Evolutionary conservation across 1,284 basidiomycete species (phyloP), one percentile per base, ranked within the genome.

Genomic region (Mycena citricolor): DNA sequence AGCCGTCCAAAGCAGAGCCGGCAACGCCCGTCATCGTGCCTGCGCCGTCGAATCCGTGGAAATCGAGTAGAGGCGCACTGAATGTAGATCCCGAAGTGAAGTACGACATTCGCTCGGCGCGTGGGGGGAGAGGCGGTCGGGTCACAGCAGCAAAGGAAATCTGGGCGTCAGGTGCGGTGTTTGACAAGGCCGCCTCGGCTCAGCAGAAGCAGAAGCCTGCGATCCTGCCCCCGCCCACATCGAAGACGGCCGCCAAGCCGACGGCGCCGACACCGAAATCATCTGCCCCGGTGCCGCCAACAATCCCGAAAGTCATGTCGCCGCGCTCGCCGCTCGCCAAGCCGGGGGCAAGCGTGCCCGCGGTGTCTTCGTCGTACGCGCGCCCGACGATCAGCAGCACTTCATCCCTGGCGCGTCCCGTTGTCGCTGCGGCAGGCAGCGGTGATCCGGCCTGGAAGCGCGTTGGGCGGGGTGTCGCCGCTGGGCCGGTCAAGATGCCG

Each of bases 81-180:
- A 22, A 44, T 47, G 29, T 59, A 5, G 74, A 77, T 53, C 64
- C 74, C 0, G 77, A 78, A 43, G 69, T 69, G 19, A 83, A 81
- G 52, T 89, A 90, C 59, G 81, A 90, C 56, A 63, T 86, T 16
- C 78, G 82, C 5, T 88, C 85, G 29, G 87, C 86, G 8, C 76
- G 87, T 19, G 87, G 89, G 3, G 89, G 89, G 2, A 68, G 74
- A 39, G 88, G 88, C 1, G 89, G 87, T 8, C 75, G 77, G 39
- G 89, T 91, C 12, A 72, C 86, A 2, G 73, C 85, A 5, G 85
- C 88, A 2, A 79, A 84, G 1, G 74, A 82, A 4, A 66, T 91
- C 19, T 91, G 87, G 86, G 77, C 83, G 3, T 65, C 76, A 22
- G 73, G 71, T 19, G 63, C 60, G 26, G 22, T 51, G 32, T 32